Evolutionary conservation across 495 filamentous ascomycete species (phyloP), one percentile per base, ranked within the genome.

Genomic region (Aspergillus sclerotioniger): DNA sequence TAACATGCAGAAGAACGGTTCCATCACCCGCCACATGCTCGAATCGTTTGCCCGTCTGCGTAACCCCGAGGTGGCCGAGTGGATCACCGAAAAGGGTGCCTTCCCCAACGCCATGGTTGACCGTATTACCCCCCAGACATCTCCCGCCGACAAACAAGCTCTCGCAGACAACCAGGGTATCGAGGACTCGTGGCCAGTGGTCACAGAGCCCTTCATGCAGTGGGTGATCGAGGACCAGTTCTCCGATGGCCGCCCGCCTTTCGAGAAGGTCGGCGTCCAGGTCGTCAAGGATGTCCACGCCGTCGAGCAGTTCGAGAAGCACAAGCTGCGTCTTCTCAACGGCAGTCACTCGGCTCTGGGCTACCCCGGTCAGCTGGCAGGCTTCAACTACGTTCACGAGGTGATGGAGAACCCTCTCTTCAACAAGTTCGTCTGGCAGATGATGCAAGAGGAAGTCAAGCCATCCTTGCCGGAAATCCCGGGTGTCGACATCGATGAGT

Each of bases 81-180:
- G 76, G 75, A 80, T 80, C 57, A 37, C 59, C 53, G 62, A 74
- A 47, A 49, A 75, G 29, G 76, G 67, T 44, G 65, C 62, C 56
- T 80, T 80, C 70, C 76, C 76, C 57, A 80, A 80, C 60, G 71
- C 75, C 61, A 80, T 80, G 76, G 76, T 80, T 47, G 76, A 80
- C 64, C 75, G 76, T 35, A 80, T 80, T 61, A 80, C 76, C 1
- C 76, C 76, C 8, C 74, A 76, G 61, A 80, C 76, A 17, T 63
- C 73, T 6, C 35, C 67, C 54, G 57, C 60, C 46, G 76, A 80
- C 51, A 78, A 76, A 44, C 53, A 32, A 8, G 55, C 63, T 1
- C 74, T 80, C 13, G 73, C 73, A 0, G 58, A 71, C 0, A 41
- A 65, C 25, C 73, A 78, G 57, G 70, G 64, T 57, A 76, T 80